Percentiles rank a stretch among this genome's conserved stretches.
Evolutionary conservation across 345 rosid genomes (phyloP).

Genomic region (Citrus medica): DNA sequence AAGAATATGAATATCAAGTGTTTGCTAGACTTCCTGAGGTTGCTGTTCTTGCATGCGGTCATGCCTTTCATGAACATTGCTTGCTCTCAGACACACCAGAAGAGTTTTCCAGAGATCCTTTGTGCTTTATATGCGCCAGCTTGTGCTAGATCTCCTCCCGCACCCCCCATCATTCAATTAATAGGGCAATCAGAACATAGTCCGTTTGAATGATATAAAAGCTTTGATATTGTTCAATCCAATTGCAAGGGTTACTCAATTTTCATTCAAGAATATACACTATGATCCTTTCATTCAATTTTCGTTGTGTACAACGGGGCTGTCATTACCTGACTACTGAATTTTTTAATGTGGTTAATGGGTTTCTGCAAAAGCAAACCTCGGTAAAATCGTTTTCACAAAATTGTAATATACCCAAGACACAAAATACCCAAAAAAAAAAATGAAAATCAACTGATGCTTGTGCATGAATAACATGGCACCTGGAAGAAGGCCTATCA

Average conservation of each 20-base stretch:
- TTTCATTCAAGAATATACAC: neutral
- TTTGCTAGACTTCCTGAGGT: neutral
- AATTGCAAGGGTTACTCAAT: neutral
- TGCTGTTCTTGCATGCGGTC: constrained; percentile 1
- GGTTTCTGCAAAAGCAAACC: no score
- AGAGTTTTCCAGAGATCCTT: constrained; percentile 1
- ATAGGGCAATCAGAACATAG: neutral
- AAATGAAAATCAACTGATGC: no score
- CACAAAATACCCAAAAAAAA: no score
- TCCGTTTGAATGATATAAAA: neutral
- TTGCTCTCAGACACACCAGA: neutral
- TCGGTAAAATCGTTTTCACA: no score
- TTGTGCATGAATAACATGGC: no score
- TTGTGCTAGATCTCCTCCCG: neutral
- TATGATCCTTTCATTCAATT: no score
- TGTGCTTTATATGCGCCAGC: neutral
- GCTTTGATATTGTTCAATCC: no score
- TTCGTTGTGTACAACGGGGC: no score
- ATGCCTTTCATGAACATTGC: neutral
- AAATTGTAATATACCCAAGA: no score
- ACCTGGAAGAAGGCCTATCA: no score
- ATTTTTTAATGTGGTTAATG: no score
- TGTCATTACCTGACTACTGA: no score
- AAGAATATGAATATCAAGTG: neutral
- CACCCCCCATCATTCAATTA: neutral